phyloP scores from a whole-genome alignment of 2,329 filamentous ascomycete genomes.

The Penicillium capsulatum region DNA sequence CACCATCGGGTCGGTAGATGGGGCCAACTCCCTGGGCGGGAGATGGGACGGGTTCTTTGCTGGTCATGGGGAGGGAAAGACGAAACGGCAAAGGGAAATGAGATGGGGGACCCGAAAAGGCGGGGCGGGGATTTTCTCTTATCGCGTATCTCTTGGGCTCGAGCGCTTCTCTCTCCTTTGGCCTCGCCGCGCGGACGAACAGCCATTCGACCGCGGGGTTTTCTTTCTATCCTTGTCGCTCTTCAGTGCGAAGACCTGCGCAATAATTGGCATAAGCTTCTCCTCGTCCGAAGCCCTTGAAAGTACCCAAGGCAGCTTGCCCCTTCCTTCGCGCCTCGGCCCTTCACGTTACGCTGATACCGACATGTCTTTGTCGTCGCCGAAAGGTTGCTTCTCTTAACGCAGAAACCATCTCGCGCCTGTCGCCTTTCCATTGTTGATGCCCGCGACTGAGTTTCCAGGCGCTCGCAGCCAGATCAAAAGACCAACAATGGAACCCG shows the following conservation, averaged over 20 bases:
- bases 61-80: constrained; percentile 18
- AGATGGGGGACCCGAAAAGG: neutral
- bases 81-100: constrained; percentile 10
- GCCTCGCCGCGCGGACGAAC: too few species aligned
- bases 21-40: constrained; percentile 70
- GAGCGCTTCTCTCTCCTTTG: neutral
- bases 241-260: too few species aligned
- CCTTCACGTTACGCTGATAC: too few species aligned
- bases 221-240: too few species aligned
- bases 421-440: neutral
- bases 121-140: constrained; percentile 1
- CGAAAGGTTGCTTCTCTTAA: neutral
- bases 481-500: constrained; percentile 17
- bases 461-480: neutral
- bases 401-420: neutral
- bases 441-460: constrained; percentile 5
- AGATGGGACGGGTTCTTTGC: constrained; percentile 34
- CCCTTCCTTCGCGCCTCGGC: too few species aligned
- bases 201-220: too few species aligned
- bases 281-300: too few species aligned
- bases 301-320: too few species aligned
- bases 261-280: too few species aligned
- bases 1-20: constrained; percentile 67
- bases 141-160: neutral
- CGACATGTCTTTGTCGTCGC: constrained; percentile 1